Evolutionary conservation across 352 stramenopile genomes (phyloP), one percentile per base, ranked within the genome.

Genomic region (Thalassiosira pacifica): DNA sequence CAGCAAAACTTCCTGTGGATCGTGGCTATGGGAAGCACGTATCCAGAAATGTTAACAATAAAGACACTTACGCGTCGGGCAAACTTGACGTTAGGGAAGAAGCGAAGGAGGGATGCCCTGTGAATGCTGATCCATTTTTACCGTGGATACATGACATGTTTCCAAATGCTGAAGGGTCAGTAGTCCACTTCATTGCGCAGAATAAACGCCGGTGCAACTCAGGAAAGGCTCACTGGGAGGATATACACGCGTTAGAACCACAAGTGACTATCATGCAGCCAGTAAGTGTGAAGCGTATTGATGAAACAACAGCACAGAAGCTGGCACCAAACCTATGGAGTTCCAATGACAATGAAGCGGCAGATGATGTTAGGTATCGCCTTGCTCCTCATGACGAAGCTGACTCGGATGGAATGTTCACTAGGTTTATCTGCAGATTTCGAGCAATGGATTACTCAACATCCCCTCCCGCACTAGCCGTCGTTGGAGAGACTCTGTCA

Each of bases 101-200:
- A 76, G 79, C 79, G 5, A 86, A 81, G 57, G 84, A 93, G 68
- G 88, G 93, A 63, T 90, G 85, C 75, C 90, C 90, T 22, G 88
- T 93, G 0, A 85, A 93, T 74, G 79, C 82, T 6, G 91, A 94
- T 81, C 85, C 88, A 18, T 94, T 87, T 71, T 73, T 94, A 29
- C 89, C 91, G 8, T 94, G 91, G 91, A 85, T 94, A 52, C 91
- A 94, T 69, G 91, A 94, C 70, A 67, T 91, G 29, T 93, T 93
- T 80, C 82, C 85, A 1, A 82, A 81, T 29, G 34, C 65, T 29
- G 73, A 84, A 53, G 66, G 77, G 11, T 76, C 61, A 8, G 68
- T 72, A 1, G 78, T 94, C 57, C 69, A 90, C 55, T 91, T 94
- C 85, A 86, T 94, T 32, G 89, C 87, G 27, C 91, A 94, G 65